Evolutionary conservation across 768 basidiomycete species (phyloP).

Genomic region (Leccinum rimulosum): DNA sequence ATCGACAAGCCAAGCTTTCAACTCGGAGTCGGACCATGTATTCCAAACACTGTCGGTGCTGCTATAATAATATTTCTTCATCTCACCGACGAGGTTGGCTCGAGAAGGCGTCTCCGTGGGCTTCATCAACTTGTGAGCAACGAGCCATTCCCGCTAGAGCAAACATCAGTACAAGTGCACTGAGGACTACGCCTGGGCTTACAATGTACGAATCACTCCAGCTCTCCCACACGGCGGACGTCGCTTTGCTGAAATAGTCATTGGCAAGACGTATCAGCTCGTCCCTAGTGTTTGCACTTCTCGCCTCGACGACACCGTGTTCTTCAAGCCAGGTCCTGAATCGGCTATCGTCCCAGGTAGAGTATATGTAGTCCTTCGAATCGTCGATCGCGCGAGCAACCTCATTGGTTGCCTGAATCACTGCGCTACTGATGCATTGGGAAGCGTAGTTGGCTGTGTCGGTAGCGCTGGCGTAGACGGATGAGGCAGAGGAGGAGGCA

Average conservation of each 20-base stretch:
- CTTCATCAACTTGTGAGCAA: conserved; percentile 71
- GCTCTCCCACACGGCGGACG: conserved; percentile 70
- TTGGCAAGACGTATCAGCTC: conserved; percentile 71
- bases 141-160: conserved; percentile 76
- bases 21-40: conserved; percentile 75
- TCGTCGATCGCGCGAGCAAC: conserved; percentile 58
- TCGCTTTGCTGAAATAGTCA: conserved; percentile 58
- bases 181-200: conserved; percentile 20
- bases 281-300: conserved; percentile 48
- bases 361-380: conserved; percentile 84
- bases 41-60: conserved; percentile 52
- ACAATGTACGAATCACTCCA: conserved; percentile 89
- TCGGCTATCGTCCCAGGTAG: conserved; percentile 82
- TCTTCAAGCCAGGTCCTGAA: conserved; percentile 72
- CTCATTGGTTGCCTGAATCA: conserved; percentile 53
- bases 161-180: background rate
- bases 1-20: conserved; percentile 77
- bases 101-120: conserved; percentile 50
- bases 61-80: conserved; percentile 79
- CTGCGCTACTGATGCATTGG: conserved; percentile 39
- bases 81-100: conserved; percentile 56
- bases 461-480: conserved; percentile 48
- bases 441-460: conserved; percentile 37
- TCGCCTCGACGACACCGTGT: conserved; percentile 69
- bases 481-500: conserved; percentile 48